phyloP scores from a whole-genome alignment of 176 grass and related monocot species.

The Paspalum vaginatum region DNA sequence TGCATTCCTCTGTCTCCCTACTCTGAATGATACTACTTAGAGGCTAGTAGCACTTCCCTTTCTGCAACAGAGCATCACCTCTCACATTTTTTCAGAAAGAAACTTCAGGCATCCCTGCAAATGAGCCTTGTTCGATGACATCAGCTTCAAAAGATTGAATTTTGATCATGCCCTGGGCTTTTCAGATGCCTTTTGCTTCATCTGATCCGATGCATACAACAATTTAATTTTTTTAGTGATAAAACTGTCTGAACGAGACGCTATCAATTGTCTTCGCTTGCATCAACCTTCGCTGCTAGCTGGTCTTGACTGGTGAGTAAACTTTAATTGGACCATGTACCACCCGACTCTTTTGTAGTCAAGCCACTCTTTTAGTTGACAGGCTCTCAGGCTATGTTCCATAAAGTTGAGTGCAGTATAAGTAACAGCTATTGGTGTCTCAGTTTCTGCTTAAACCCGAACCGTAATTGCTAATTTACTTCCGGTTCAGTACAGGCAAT shows the following conservation, averaged over 20 bases:
- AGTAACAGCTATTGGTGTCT: background rate
- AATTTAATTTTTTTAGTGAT: too few species aligned
- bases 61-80: too few species aligned
- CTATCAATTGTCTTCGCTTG: background rate
- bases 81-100: too few species aligned
- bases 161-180: background rate
- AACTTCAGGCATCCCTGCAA: too few species aligned
- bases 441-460: background rate
- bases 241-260: background rate
- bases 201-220: too few species aligned
- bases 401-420: too few species aligned
- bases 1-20: background rate
- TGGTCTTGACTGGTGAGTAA: background rate
- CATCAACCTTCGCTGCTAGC: background rate
- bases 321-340: background rate
- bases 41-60: too few species aligned
- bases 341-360: too few species aligned
- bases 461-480: background rate
- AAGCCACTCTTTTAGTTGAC: too few species aligned
- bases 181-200: too few species aligned
- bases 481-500: background rate
- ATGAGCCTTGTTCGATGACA: background rate
- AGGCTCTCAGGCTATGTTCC: too few species aligned
- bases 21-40: background rate
- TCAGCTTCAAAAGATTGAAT: background rate